Percentiles rank a stretch among this genome's conserved stretches.
These are phyloP conservation scores for Cercophora sp. DNA, from an alignment of 495 filamentous ascomycete genomes.

Conservation along the genomic window DNA sequence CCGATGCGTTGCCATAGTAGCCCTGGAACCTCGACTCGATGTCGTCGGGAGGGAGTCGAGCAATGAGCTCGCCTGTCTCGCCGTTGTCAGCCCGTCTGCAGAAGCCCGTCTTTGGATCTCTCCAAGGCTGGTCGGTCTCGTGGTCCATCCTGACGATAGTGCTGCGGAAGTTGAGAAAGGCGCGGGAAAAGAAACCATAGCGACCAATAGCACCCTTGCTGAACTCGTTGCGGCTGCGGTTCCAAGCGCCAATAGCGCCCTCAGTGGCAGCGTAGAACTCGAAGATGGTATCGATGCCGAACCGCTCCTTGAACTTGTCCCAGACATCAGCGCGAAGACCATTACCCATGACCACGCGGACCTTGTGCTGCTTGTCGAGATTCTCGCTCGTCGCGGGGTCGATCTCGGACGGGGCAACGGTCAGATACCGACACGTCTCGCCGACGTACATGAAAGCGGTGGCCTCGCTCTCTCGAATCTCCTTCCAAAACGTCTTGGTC, in stretches of 20 bases:
- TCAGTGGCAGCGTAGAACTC: conserved; percentile 94
- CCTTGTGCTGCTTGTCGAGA: conserved; percentile 70
- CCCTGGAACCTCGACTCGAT: conserved; percentile 70
- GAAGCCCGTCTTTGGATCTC: conserved; percentile 68
- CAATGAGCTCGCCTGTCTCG: conserved; percentile 76
- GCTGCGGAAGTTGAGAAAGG: conserved; percentile 44
- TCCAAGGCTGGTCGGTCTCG: conserved; percentile 64
- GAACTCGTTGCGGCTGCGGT: conserved; percentile 69
- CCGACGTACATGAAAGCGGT: conserved; percentile 93
- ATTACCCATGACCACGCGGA: conserved; percentile 81
- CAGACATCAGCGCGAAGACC: conserved; percentile 90
- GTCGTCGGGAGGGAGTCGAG: conserved; percentile 60
- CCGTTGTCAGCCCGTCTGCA: conserved; percentile 58
- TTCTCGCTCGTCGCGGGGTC: conserved; percentile 64
- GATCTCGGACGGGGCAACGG: conserved; percentile 63
- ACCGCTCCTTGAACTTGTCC: conserved; percentile 80
- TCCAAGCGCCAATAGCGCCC: conserved; percentile 66
- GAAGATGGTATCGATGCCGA: conserved; percentile 70
- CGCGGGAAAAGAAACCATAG: conserved; percentile 56
- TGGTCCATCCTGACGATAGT: conserved; percentile 70
- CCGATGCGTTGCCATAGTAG: conserved; percentile 71
- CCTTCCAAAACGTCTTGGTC: conserved; percentile 75
- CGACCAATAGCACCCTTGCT: conserved; percentile 76
- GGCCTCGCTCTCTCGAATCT: conserved; percentile 64
- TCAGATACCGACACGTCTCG: conserved; percentile 87